Evolutionary conservation across 2,329 filamentous ascomycete genomes (phyloP), one percentile per base, ranked within the genome.

Genomic region (Ophiostoma piceae): DNA sequence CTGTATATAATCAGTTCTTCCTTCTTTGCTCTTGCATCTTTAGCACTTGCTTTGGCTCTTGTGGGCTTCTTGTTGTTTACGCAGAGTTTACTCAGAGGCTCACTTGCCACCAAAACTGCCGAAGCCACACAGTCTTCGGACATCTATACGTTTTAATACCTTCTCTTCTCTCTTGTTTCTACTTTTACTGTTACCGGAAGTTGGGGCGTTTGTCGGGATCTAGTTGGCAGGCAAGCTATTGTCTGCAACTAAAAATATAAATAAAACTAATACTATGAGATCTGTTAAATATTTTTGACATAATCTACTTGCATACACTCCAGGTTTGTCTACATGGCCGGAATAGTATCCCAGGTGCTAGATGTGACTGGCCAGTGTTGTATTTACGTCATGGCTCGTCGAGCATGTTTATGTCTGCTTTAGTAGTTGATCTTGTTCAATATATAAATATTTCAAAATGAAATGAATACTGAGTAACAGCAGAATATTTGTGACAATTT

Each of bases 131-230:
- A n/a, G 32, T 22, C 32, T 22, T 64, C 8, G 32, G 62, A 14
- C 35, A 65, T 22, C n/a, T 65, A 65, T 26, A 65, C 19, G 19
- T 65, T 65, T n/a, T 65, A 65, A 41, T 41, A 69, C 39, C 60
- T 51, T 29, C n/a, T 22, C 22, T 66, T 68, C 39, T 68, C 43
- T 11, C 2, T 22, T 41, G 16, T 14, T 54, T 22, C 32, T 37
- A 39, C 39, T 66, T 35, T 35, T 8, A 35, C 35, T 35, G 8
- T 35, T 54, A 47, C 57, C 35, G 68, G 65, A 70, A 51, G 39
- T 69, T 66, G 68, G 68, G 65, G 68, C 67, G 66, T 70, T 69
- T 66, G 22, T 64, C 43, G 41, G 65, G 68, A 64, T 66, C 29
- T 32, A 22, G 65, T 29, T 67, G 39, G 68, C 68, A 67, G 68